A percentile compares a stretch with the other conserved stretches of the same genome.
Evolutionary conservation across 2,329 filamentous ascomycete species (phyloP).

Genomic region (Epichloe sylvatica): DNA sequence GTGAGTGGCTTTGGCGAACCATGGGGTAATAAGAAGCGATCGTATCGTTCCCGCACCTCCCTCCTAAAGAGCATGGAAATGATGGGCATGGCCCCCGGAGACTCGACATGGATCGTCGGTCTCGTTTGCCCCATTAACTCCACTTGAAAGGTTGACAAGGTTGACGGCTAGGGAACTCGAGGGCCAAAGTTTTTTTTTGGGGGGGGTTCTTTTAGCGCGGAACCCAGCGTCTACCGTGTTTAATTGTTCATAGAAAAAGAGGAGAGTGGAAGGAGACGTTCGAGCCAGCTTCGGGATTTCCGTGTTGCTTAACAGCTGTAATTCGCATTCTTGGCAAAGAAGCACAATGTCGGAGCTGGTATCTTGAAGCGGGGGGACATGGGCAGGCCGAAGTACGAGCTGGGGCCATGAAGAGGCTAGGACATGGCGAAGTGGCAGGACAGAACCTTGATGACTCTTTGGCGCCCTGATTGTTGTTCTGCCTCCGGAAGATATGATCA

Average conservation of each 20-base stretch:
- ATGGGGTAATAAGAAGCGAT: conserved; percentile 12
- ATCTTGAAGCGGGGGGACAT: too few species aligned
- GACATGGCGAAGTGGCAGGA: too few species aligned
- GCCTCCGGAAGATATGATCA: background rate
- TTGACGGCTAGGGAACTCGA: background rate
- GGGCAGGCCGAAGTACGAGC: too few species aligned
- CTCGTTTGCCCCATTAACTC: too few species aligned
- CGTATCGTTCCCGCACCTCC: conserved; percentile 20
- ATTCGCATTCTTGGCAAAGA: too few species aligned
- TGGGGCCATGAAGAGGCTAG: too few species aligned
- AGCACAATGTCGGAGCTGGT: too few species aligned
- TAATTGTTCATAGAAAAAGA: background rate
- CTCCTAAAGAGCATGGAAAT: conserved; percentile 1
- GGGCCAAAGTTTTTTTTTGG: background rate
- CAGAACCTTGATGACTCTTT: background rate
- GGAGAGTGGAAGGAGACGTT: background rate
- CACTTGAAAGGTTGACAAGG: background rate
- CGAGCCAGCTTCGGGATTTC: background rate
- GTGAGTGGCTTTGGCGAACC: conserved; percentile 4
- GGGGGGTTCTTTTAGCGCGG: too few species aligned
- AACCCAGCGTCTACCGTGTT: background rate
- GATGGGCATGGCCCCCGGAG: background rate
- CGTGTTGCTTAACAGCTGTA: background rate
- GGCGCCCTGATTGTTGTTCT: background rate
- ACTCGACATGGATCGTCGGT: too few species aligned